Evolutionary conservation across 1,284 basidiomycete genomes (phyloP), one percentile per base, ranked within the genome.

Genomic region (Anthracocystis panici-leucophaei): DNA sequence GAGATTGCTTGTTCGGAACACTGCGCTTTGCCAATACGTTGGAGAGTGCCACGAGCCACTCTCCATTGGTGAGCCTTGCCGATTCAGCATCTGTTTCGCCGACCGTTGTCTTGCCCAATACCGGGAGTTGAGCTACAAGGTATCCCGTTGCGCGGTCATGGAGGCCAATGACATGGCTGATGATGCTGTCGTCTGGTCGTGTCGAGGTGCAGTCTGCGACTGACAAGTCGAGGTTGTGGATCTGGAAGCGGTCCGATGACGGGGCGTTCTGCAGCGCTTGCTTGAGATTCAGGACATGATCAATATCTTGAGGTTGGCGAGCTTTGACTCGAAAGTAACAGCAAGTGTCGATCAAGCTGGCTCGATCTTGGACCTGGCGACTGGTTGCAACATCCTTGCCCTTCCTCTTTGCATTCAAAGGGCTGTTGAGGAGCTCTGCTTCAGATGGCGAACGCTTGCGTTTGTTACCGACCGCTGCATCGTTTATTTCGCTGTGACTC

Each of bases 21-120:
- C 54, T 51, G 5, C 29, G n/a, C 21, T 31, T 68, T 9, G 40
- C n/a, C 38, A 46, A 2, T 12, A 65, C 7, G 10, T 33, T 45
- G 8, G 45, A 52, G 2, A 66, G 18, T 10, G 69, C 60, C 4
- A 48, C 29, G 8, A 78, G 55, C 77, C 77, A 78, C 3, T 45
- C 25, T 10, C 55, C 60, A 20, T 78, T 78, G 29, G 70, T 74
- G 46, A 61, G 61, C n/a, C 51, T 65, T 21, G 53, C 57, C 6
- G 25, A 9, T 9, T 41, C 25, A 31, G 42, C 1, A 2, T 52
- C 27, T 25, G 20, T 5, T 5, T 55, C 25, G 21, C 25, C 11
- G 18, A 27, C 4, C 5, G 10, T 11, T 0, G 46, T 44, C 20
- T 29, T 45, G 35, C 29, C 29, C 18, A 78, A 6, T 0, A 74